Evolutionary conservation across 2,329 filamentous ascomycete genomes (phyloP), one percentile per base, ranked within the genome.

Genomic region (Penicillium paneum): DNA sequence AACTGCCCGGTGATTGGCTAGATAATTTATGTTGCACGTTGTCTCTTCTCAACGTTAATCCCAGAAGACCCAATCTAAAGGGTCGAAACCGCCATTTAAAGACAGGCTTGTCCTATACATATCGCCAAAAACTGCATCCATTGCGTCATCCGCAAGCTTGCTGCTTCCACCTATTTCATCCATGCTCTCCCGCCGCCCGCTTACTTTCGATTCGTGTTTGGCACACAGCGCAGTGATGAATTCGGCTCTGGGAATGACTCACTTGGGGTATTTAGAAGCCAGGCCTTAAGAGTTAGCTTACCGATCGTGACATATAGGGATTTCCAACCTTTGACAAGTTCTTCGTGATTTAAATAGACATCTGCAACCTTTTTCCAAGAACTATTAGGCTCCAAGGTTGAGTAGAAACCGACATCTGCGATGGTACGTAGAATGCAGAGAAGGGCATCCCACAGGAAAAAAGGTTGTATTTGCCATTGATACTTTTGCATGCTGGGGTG

Each of bases 381-480:
- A 32, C 63, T 35, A 31, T 65, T n/a, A 8, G 55, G 35, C 61
- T 42, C 58, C 46, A 17, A 72, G 52, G 44, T 67, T 62, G 38
- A 66, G 67, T 41, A 73, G 52, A 43, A 72, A 60, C 56, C 69
- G 65, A 39, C 34, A 28, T 69, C 66, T 13, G 69, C 58, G 0
- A 76, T 60, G 42, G 71, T 71, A 54, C 62, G 71, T 29, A 81
- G 64, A 26, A 81, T 65, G 58, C 77, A 77, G 12, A 80, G 71
- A 40, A 79, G 71, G 2, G 77, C 71, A 50, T 80, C 78, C 78
- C 79, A 81, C 31, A 75, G 67, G 59, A 79, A 82, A 29, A 77
- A 73, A 11, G 70, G 61, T 26, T 76, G 67, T 32, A 73, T 65
- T 45, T 78, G 75, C 76, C 77, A 79, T 21, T 67, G 63, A 54